Conservation (phyloP, 106 monocot genomes). For the Hemerocallis citrina region DNA sequence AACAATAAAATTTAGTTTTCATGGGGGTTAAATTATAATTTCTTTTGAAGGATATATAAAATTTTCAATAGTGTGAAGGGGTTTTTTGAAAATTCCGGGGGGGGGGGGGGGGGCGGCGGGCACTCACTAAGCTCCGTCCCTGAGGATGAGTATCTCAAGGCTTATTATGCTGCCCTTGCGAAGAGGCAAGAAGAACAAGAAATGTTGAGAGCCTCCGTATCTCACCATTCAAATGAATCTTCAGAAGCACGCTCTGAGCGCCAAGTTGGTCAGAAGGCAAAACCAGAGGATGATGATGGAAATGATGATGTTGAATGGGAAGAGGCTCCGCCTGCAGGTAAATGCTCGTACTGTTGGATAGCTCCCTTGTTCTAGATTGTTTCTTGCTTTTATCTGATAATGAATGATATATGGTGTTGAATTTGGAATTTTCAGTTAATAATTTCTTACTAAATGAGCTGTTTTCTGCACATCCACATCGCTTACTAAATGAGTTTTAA, state of each 20-base stretch:
- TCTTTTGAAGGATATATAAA: too few species aligned
- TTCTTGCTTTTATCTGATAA: neutral
- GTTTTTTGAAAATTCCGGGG: too few species aligned
- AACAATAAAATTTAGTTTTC: too few species aligned
- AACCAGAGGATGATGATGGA: constrained; percentile 67
- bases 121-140: too few species aligned
- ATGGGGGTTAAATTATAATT: too few species aligned
- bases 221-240: constrained; percentile 19
- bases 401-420: neutral
- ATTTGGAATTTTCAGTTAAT: too few species aligned
- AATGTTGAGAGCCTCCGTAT: constrained; percentile 8
- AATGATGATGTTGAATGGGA: constrained; percentile 81
- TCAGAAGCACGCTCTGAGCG: constrained; percentile 34
- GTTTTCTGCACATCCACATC: neutral
- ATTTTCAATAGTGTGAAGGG: too few species aligned
- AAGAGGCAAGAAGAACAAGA: constrained; percentile 59
- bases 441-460: too few species aligned
- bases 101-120: too few species aligned
- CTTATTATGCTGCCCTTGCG: constrained; percentile 65
- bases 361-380: neutral
- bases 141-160: constrained; percentile 79
- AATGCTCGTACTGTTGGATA: neutral
- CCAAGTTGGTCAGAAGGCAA: constrained; percentile 75
- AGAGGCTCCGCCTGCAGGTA: constrained; percentile 55
- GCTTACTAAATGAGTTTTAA: neutral